Percentiles rank a stretch among this genome's conserved stretches.
These are phyloP conservation scores for Dentipellis sp. DNA, from an alignment of 768 basidiomycete species.

Conservation along the genomic window DNA sequence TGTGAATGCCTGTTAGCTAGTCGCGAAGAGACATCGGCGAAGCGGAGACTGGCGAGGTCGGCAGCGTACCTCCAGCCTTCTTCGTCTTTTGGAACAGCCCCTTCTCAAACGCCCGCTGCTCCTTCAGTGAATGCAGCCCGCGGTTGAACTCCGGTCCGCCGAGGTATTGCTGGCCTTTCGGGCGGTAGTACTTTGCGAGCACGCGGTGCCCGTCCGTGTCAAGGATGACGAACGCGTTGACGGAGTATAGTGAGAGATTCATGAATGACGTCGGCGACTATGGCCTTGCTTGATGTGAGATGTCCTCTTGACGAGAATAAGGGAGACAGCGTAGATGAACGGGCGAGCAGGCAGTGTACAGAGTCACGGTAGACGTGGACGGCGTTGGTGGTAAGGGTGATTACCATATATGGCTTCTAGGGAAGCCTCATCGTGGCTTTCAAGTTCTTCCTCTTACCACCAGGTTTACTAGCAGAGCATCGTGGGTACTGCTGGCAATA, in stretches of 20 bases:
- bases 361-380: no score
- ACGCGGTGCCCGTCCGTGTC: constrained; percentile 95
- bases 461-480: no score
- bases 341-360: no score
- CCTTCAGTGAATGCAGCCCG: constrained; percentile 65
- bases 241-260: constrained; percentile 85
- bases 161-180: constrained; percentile 50
- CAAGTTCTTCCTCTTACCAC: no score
- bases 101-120: constrained; percentile 94
- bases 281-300: neutral
- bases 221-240: constrained; percentile 82
- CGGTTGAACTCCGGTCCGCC: constrained; percentile 35
- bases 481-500: no score
- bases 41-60: neutral
- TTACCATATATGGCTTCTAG: no score
- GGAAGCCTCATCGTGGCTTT: no score
- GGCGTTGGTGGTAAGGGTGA: no score
- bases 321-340: no score
- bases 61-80: constrained; percentile 71
- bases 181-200: constrained; percentile 91
- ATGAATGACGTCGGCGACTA: constrained; percentile 16
- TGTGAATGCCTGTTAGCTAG: constrained; percentile 18
- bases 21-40: neutral
- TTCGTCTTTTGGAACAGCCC: constrained; percentile 93
- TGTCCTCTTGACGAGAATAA: no score